These are phyloP conservation scores for Populus hybrid DNA, from an alignment of 441 rosid genomes.

Conservation along the genomic window DNA sequence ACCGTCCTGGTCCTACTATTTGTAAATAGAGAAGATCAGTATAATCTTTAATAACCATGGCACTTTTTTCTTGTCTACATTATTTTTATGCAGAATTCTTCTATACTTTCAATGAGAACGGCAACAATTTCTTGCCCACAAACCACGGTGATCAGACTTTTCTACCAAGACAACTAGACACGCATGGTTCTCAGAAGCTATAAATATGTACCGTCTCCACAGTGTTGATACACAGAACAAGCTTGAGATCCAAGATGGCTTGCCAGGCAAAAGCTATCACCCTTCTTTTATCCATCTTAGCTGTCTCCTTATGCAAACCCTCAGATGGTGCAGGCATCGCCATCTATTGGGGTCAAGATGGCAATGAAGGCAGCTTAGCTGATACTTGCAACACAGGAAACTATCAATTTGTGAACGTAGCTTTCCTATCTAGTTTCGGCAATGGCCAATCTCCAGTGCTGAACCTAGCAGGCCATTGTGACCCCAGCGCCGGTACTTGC, in stretches of 20 bases:
- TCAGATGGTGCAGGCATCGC: slow-evolving; percentile 34
- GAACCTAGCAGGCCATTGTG: slow-evolving; percentile 62
- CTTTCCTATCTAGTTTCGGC: slow-evolving; percentile 52
- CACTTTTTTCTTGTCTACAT: too few species aligned
- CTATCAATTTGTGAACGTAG: slow-evolving; percentile 46
- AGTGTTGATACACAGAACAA: background rate
- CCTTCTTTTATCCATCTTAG: slow-evolving; percentile 16
- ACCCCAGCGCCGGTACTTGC: slow-evolving; percentile 40
- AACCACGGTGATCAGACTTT: background rate
- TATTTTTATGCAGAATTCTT: too few species aligned
- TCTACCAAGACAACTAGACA: background rate
- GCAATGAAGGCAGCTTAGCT: slow-evolving; percentile 42
- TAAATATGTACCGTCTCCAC: slow-evolving; percentile 1
- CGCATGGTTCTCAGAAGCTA: background rate
- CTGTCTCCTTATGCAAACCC: slow-evolving; percentile 9
- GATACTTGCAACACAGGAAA: slow-evolving; percentile 42
- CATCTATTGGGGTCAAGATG: slow-evolving; percentile 55
- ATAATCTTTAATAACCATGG: too few species aligned
- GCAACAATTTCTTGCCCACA: background rate
- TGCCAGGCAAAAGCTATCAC: background rate
- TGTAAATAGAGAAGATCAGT: too few species aligned
- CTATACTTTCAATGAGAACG: too few species aligned
- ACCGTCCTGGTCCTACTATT: too few species aligned
- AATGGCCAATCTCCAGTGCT: slow-evolving; percentile 45
- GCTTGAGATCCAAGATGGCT: slow-evolving; percentile 19